phyloP scores from a whole-genome alignment of 2,329 filamentous ascomycete species.

The Leptographium procerum region DNA sequence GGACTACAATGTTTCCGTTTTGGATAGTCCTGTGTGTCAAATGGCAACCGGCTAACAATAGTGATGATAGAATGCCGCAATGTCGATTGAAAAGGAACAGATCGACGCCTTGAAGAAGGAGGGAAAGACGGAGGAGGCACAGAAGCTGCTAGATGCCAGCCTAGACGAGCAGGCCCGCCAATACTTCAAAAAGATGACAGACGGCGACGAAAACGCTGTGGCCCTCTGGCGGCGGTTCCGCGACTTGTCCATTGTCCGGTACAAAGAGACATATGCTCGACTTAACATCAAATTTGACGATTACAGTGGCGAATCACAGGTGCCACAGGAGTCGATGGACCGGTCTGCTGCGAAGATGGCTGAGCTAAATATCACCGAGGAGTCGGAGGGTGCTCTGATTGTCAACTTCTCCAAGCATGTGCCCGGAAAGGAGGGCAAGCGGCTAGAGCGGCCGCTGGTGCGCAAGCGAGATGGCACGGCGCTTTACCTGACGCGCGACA shows the following conservation, averaged over 20 bases:
- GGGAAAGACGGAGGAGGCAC: slow-evolving; percentile 41
- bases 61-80: slow-evolving; percentile 52
- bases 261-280: slow-evolving; percentile 56
- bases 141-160: slow-evolving; percentile 39
- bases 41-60: not conserved
- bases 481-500: slow-evolving; percentile 67
- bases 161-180: slow-evolving; percentile 64
- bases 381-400: slow-evolving; percentile 61
- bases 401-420: slow-evolving; percentile 62
- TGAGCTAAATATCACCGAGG: slow-evolving; percentile 53
- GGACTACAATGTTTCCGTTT: not conserved
- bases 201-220: slow-evolving; percentile 49
- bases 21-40: not conserved
- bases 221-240: slow-evolving; percentile 55
- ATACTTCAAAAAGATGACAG: slow-evolving; percentile 63
- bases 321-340: slow-evolving; percentile 55
- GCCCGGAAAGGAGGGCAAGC: slow-evolving; percentile 54
- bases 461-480: slow-evolving; percentile 65
- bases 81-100: slow-evolving; percentile 53
- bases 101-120: slow-evolving; percentile 46
- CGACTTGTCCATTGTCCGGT: slow-evolving; percentile 54
- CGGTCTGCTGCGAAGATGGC: slow-evolving; percentile 49
- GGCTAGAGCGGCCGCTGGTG: slow-evolving; percentile 58
- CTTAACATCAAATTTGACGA: slow-evolving; percentile 63
- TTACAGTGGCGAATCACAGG: slow-evolving; percentile 66